phyloP scores from a whole-genome alignment of 2,329 filamentous ascomycete species.

The Claviceps maximensis region DNA sequence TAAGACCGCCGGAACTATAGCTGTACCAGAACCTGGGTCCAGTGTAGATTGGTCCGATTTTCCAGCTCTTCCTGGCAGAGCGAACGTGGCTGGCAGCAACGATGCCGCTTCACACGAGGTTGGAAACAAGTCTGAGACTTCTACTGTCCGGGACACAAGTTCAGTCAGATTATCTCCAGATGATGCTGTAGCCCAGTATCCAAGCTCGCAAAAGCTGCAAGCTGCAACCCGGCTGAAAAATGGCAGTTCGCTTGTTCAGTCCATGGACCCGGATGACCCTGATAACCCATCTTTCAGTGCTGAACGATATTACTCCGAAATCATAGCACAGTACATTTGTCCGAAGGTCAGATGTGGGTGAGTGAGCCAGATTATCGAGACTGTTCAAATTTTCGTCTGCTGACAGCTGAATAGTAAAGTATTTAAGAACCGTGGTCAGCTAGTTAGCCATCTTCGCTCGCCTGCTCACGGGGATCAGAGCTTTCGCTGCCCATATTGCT shows the following conservation, averaged over 20 bases:
- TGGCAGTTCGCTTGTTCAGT: constrained; percentile 5
- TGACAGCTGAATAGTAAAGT: constrained; percentile 22
- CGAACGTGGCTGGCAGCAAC: neutral
- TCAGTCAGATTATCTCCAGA: neutral
- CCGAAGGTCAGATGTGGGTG: constrained; percentile 39
- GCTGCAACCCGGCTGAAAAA: constrained; percentile 8
- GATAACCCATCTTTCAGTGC: constrained; percentile 32
- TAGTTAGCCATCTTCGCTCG: constrained; percentile 32
- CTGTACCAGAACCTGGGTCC: neutral
- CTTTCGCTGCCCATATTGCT: constrained; percentile 32
- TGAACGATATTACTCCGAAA: constrained; percentile 30
- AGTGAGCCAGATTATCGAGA: constrained; percentile 11
- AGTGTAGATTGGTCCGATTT: neutral
- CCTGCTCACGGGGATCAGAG: constrained; percentile 22
- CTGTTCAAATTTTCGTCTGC: neutral
- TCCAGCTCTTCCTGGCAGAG: neutral
- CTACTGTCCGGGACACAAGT: neutral
- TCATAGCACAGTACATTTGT: constrained; percentile 36
- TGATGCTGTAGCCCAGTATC: constrained; percentile 10
- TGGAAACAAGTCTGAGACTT: neutral
- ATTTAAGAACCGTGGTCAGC: constrained; percentile 18
- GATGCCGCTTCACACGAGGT: neutral
- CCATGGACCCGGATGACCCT: constrained; percentile 28
- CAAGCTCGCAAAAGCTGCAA: constrained; percentile 11
- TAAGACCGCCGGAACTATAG: neutral